Evolutionary conservation across 2,329 filamentous ascomycete genomes (phyloP).

Genomic region (Podosphaera aphanis): DNA sequence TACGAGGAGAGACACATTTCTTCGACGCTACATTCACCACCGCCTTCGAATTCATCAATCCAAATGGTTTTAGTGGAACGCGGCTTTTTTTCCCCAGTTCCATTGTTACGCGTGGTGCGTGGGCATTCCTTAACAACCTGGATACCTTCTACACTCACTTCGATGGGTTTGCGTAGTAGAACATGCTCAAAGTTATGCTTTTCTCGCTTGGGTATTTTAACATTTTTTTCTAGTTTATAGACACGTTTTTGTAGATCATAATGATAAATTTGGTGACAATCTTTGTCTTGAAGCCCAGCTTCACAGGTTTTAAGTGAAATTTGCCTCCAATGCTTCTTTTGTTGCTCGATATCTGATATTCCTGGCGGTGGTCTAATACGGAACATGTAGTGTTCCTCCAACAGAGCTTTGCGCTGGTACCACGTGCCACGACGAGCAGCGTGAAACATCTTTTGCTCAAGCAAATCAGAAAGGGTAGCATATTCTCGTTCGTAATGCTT

Average conservation of each 20-base stretch:
- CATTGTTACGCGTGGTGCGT: constrained; percentile 7
- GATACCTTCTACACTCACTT: constrained; percentile 54
- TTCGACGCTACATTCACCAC: constrained; percentile 67
- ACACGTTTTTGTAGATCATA: constrained; percentile 86
- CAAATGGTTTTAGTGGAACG: constrained; percentile 56
- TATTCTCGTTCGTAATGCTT: constrained; percentile 66
- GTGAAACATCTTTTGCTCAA: constrained; percentile 67
- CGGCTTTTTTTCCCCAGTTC: constrained; percentile 11
- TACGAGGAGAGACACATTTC: constrained; percentile 84
- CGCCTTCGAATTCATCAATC: constrained; percentile 51
- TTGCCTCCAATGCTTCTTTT: constrained; percentile 65
- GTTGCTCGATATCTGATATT: constrained; percentile 24
- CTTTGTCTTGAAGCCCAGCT: constrained; percentile 58
- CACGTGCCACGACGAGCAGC: constrained; percentile 63
- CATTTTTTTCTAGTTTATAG: constrained; percentile 65
- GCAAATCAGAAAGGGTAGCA: constrained; percentile 45
- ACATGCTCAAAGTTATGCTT: constrained; percentile 90
- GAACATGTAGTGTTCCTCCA: constrained; percentile 92
- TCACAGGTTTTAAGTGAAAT: constrained; percentile 64
- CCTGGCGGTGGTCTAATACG: constrained; percentile 19
- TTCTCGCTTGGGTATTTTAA: constrained; percentile 61
- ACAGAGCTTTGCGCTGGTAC: constrained; percentile 84
- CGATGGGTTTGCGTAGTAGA: constrained; percentile 47
- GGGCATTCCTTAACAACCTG: constrained; percentile 42
- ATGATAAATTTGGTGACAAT: constrained; percentile 82